Conservation (phyloP, 2,329 filamentous ascomycete species). For the Graphilbum sp. region DNA sequence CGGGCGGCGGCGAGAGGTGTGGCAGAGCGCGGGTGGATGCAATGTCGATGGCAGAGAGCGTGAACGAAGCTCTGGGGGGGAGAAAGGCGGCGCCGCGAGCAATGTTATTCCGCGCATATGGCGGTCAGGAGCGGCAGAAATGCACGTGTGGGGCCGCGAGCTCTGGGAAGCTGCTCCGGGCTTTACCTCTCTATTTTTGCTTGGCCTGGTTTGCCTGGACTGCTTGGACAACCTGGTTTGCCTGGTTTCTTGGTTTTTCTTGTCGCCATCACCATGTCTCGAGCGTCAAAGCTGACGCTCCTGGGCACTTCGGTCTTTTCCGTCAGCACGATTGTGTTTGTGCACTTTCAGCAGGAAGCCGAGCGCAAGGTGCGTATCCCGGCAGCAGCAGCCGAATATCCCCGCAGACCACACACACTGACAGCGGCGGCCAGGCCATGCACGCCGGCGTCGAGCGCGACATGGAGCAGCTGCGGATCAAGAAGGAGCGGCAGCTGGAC, state of each 20-base stretch:
- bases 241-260: too few relatives aligned
- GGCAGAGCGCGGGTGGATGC: too few relatives aligned
- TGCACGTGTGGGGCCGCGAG: not conserved
- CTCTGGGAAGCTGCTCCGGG: too few relatives aligned
- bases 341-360: slow-evolving; percentile 71
- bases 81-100: too few relatives aligned
- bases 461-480: slow-evolving; percentile 82
- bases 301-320: slow-evolving; percentile 62
- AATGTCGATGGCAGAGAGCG: too few relatives aligned
- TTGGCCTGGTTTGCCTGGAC: too few relatives aligned
- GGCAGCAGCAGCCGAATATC: too few relatives aligned
- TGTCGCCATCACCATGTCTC: slow-evolving; percentile 50
- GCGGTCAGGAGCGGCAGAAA: not conserved
- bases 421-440: slow-evolving; percentile 52
- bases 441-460: slow-evolving; percentile 87
- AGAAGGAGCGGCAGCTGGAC: slow-evolving; percentile 79
- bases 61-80: slow-evolving; percentile 1
- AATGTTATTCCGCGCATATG: not conserved
- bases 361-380: slow-evolving; percentile 56
- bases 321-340: slow-evolving; percentile 60
- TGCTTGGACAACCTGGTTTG: too few relatives aligned
- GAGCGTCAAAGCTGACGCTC: slow-evolving; percentile 74
- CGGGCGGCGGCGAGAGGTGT: too few relatives aligned
- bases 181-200: too few relatives aligned
- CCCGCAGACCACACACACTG: too few relatives aligned